Conservation (phyloP, 176 grass and related monocot genomes). For the Oropetium thomaeum region DNA sequence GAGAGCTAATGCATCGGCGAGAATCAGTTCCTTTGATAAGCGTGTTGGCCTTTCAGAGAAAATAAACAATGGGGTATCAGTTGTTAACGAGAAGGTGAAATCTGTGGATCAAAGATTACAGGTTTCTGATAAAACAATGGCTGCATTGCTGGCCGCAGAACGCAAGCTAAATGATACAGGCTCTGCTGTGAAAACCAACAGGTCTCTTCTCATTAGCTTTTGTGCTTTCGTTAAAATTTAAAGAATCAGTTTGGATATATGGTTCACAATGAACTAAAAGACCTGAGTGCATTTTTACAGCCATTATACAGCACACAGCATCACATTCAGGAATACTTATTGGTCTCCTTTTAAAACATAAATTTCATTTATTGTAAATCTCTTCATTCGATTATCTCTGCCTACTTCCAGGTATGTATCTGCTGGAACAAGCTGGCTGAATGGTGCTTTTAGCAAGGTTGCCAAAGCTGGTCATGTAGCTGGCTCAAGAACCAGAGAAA, state of each 20-base stretch:
- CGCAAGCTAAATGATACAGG: conserved; percentile 91
- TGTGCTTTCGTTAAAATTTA: conserved; percentile 3
- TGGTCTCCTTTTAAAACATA: not conserved
- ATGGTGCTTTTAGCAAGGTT: conserved; percentile 88
- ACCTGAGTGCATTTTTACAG: not conserved
- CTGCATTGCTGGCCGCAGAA: conserved; percentile 77
- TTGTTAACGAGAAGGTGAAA: conserved; percentile 94
- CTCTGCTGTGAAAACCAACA: conserved; percentile 87
- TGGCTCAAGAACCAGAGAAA: conserved; percentile 86
- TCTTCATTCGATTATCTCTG: not conserved
- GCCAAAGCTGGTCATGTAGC: conserved; percentile 80
- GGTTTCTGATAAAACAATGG: conserved; percentile 92
- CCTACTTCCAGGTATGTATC: conserved; percentile 78
- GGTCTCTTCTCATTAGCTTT: conserved; percentile 42
- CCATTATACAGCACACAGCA: not conserved
- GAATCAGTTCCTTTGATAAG: conserved; percentile 81
- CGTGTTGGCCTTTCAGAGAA: conserved; percentile 84
- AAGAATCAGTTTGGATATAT: conserved; percentile 1
- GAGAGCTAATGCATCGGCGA: conserved; percentile 71
- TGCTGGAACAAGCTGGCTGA: conserved; percentile 91
- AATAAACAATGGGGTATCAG: conserved; percentile 73
- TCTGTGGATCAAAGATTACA: conserved; percentile 85
- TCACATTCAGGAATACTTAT: not conserved
- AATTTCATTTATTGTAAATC: conserved; percentile 2
- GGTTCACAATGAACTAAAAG: conserved; percentile 1